These are phyloP conservation scores for Akanthomyces dipterigenus DNA, from an alignment of 2,329 filamentous ascomycete species.

Conservation along the genomic window DNA sequence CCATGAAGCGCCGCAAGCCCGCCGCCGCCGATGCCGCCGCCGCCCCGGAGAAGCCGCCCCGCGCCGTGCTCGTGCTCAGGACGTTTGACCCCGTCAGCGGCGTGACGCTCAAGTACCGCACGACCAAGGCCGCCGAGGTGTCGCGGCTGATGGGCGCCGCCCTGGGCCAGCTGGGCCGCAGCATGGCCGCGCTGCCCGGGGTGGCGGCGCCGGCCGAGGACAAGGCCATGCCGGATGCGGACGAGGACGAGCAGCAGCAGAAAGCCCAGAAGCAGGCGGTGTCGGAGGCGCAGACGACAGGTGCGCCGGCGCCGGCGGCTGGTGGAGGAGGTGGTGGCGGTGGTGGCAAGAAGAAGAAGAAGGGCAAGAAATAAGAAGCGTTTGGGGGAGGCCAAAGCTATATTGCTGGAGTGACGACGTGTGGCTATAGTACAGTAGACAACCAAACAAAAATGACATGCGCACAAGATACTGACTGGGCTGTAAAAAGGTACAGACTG, in stretches of 20 bases:
- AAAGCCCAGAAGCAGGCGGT: slow-evolving; percentile 13
- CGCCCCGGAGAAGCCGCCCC: slow-evolving; percentile 40
- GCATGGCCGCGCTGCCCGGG: slow-evolving; percentile 52
- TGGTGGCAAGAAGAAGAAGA: slow-evolving; percentile 60
- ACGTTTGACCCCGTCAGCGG: slow-evolving; percentile 81
- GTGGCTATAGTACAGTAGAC: neutral
- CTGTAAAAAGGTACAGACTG: neutral
- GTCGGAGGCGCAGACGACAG: slow-evolving; percentile 14
- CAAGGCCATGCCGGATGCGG: slow-evolving; percentile 20
- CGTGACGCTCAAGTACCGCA: slow-evolving; percentile 82
- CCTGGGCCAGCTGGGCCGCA: slow-evolving; percentile 67
- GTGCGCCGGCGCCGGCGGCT: slow-evolving; percentile 22
- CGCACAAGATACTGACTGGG: neutral
- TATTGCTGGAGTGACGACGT: neutral
- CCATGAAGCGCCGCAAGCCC: slow-evolving; percentile 24
- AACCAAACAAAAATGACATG: neutral
- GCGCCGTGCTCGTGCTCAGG: slow-evolving; percentile 73
- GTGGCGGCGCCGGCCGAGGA: slow-evolving; percentile 30
- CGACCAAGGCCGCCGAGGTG: slow-evolving; percentile 85
- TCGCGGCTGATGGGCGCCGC: slow-evolving; percentile 66
- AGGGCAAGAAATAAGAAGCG: slow-evolving; percentile 54
- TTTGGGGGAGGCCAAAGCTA: neutral
- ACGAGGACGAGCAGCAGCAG: slow-evolving; percentile 22
- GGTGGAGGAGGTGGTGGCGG: slow-evolving; percentile 32
- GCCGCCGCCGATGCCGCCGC: slow-evolving; percentile 19